Conservation (phyloP, 1,139 yeast species). For the Kodamaea derodonti region DNA sequence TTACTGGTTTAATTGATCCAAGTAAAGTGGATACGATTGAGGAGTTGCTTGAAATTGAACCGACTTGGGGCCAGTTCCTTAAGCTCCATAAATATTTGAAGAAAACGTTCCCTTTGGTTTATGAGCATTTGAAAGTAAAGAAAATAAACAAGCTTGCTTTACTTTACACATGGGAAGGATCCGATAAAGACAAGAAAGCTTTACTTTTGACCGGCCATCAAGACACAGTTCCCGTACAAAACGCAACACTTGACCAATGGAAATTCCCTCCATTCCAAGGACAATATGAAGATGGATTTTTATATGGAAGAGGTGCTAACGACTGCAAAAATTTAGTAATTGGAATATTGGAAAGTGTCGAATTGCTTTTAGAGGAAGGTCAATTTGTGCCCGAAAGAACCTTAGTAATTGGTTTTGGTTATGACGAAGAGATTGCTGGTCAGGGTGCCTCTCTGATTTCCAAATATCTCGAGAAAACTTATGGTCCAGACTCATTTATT, state of each 20-base stretch:
- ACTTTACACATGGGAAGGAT: slow-evolving; percentile 37
- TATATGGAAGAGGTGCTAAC: slow-evolving; percentile 46
- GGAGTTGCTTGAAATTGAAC: slow-evolving; percentile 21
- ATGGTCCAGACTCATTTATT: slow-evolving; percentile 39
- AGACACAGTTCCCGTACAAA: slow-evolving; percentile 49
- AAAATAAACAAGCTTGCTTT: slow-evolving; percentile 31
- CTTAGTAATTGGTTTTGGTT: slow-evolving; percentile 43
- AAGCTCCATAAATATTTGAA: slow-evolving; percentile 28
- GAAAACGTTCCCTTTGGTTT: slow-evolving; percentile 29
- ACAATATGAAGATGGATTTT: slow-evolving; percentile 32
- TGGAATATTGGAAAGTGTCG: slow-evolving; percentile 40
- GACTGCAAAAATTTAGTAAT: slow-evolving; percentile 45
- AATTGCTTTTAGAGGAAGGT: slow-evolving; percentile 33
- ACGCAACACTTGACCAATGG: slow-evolving; percentile 39
- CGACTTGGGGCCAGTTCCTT: slow-evolving; percentile 27
- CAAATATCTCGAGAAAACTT: slow-evolving; percentile 25
- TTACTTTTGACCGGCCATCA: slow-evolving; percentile 45
- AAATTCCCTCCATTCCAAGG: slow-evolving; percentile 42
- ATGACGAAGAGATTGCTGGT: slow-evolving; percentile 47
- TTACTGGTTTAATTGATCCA: slow-evolving; percentile 43
- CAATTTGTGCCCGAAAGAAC: slow-evolving; percentile 39
- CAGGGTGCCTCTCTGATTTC: slow-evolving; percentile 32
- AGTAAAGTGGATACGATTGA: slow-evolving; percentile 8
- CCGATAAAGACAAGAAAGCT: slow-evolving; percentile 28
- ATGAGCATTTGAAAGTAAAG: slow-evolving; percentile 26